Evolutionary conservation across 2,329 filamentous ascomycete genomes (phyloP).

Genomic region (Cytospora chrysosperma): DNA sequence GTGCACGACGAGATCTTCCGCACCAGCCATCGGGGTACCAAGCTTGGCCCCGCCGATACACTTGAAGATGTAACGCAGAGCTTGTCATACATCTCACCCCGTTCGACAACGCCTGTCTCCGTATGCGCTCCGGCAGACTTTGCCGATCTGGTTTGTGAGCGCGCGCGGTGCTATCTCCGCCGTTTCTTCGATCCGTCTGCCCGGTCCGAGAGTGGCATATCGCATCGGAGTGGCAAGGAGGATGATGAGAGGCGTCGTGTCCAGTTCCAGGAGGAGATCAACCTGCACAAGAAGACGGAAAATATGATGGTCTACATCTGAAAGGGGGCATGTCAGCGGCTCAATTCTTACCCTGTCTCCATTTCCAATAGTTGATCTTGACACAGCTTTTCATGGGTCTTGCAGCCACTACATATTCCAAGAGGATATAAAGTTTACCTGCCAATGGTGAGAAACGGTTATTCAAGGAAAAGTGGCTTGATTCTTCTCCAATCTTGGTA

Average conservation of each 20-base stretch:
- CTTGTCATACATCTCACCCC: constrained; percentile 68
- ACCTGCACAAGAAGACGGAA: constrained; percentile 34
- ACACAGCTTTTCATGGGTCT: neutral
- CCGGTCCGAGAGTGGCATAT: constrained; percentile 31
- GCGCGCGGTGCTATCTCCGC: constrained; percentile 62
- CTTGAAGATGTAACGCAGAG: constrained; percentile 64
- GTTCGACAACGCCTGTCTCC: constrained; percentile 68
- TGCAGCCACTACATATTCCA: neutral
- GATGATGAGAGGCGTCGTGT: constrained; percentile 13
- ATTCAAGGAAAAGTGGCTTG: neutral
- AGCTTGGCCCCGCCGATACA: constrained; percentile 51
- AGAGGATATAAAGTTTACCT: no score
- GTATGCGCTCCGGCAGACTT: constrained; percentile 73
- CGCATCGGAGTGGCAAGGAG: constrained; percentile 11
- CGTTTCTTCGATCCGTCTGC: constrained; percentile 41
- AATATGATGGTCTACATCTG: constrained; percentile 47
- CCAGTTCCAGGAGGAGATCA: neutral
- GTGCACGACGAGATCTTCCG: constrained; percentile 56
- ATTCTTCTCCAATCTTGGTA: neutral
- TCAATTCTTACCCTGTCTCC: neutral
- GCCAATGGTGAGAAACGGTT: no score
- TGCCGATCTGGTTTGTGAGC: constrained; percentile 69
- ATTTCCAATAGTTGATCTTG: neutral
- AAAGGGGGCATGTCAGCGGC: neutral
- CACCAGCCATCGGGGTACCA: constrained; percentile 64